Evolutionary conservation across 23 red algal species (phyloP).

Genomic region (Gracilaria caudata): DNA sequence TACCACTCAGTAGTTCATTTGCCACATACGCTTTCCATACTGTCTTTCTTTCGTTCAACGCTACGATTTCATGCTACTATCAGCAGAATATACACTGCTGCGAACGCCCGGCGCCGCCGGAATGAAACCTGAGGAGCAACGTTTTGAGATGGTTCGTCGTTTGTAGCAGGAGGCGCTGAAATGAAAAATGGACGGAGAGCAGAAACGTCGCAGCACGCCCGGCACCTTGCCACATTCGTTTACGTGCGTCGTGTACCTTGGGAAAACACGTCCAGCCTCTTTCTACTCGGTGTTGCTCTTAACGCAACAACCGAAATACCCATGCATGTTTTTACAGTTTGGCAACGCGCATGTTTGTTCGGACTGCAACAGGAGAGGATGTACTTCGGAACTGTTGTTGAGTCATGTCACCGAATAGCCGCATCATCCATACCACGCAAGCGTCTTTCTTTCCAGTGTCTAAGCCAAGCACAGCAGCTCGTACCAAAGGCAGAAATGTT

Average conservation of each 20-base stretch:
- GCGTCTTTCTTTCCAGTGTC: slow-evolving; percentile 38
- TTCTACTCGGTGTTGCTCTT: neutral
- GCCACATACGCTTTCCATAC: neutral
- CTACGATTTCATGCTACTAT: too few relatives aligned
- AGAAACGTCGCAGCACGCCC: neutral
- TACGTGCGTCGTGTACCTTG: neutral
- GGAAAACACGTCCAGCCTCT: neutral
- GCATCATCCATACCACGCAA: slow-evolving; percentile 35
- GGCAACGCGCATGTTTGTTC: slow-evolving; percentile 1
- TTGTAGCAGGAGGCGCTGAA: neutral
- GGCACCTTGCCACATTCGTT: neutral
- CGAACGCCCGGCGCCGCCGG: neutral
- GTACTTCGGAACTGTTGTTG: neutral
- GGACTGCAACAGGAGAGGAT: neutral
- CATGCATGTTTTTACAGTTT: neutral
- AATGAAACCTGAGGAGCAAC: neutral
- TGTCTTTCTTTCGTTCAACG: neutral
- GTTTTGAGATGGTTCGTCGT: neutral
- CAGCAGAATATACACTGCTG: neutral
- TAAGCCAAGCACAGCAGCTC: slow-evolving; percentile 21
- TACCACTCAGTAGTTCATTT: slow-evolving; percentile 26
- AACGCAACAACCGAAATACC: neutral
- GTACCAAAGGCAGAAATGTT: slow-evolving; percentile 27
- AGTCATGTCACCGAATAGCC: slow-evolving; percentile 22
- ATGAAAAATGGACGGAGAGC: neutral